These are phyloP conservation scores for Mycena amicta DNA, from an alignment of 768 basidiomycete genomes.

Conservation along the genomic window DNA sequence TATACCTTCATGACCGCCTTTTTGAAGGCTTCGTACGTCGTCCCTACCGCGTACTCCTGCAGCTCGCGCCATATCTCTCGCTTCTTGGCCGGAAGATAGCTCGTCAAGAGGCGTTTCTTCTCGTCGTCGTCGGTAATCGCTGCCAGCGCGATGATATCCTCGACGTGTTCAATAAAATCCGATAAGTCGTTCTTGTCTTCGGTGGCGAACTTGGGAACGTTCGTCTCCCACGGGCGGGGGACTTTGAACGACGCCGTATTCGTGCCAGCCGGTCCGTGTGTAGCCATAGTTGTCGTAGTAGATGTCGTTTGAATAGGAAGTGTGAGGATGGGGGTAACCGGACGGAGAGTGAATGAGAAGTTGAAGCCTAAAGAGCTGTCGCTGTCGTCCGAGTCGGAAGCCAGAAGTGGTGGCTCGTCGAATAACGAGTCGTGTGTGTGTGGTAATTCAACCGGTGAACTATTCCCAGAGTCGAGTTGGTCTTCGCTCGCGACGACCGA, in stretches of 20 bases:
- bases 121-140: background rate
- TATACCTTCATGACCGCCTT: conserved; percentile 1
- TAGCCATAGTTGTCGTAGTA: background rate
- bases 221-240: conserved; percentile 5
- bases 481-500: background rate
- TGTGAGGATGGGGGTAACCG: background rate
- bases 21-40: conserved; percentile 5
- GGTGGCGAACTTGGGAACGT: conserved; percentile 3
- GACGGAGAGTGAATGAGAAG: background rate
- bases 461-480: background rate
- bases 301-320: background rate
- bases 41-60: background rate
- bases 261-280: background rate
- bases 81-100: background rate
- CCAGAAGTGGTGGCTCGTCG: background rate
- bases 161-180: conserved; percentile 9
- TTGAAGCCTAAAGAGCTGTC: background rate
- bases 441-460: background rate
- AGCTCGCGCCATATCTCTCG: background rate
- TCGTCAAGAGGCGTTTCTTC: conserved; percentile 1
- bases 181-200: conserved; percentile 1
- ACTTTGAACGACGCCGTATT: background rate
- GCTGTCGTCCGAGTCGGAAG: background rate
- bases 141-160: conserved; percentile 6
- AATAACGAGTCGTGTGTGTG: background rate